Percentiles rank a stretch among this genome's conserved stretches.
phyloP scores from a whole-genome alignment of 495 filamentous ascomycete genomes.

The Penicillium paxilli region DNA sequence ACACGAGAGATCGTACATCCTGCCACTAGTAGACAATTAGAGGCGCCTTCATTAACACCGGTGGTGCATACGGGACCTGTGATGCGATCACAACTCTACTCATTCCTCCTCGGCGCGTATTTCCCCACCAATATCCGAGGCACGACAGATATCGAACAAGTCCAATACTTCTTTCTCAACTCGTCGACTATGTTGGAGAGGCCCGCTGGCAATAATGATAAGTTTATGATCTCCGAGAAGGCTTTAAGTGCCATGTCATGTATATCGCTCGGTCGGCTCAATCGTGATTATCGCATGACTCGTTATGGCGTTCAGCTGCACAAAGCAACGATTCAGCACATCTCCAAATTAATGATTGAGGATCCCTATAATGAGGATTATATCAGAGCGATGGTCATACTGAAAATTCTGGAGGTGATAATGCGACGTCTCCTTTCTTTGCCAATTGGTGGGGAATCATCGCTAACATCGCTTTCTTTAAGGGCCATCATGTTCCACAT shows the following conservation, averaged over 20 bases:
- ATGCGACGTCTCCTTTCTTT: not conserved
- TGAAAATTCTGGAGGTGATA: not conserved
- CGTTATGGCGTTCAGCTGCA: not conserved
- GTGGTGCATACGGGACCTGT: not conserved
- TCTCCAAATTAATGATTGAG: not conserved
- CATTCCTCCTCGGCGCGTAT: not conserved
- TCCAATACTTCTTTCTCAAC: conserved; percentile 1
- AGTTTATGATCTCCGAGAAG: not conserved
- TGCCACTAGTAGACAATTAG: not conserved
- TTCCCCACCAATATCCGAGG: not conserved
- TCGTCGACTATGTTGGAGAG: not conserved
- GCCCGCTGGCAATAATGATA: not conserved
- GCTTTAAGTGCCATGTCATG: not conserved
- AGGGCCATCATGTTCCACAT: not conserved
- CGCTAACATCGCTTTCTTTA: not conserved
- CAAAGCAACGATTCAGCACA: not conserved
- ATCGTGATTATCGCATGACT: not conserved
- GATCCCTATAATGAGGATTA: conserved; percentile 1
- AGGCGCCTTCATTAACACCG: not conserved
- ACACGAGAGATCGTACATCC: not conserved
- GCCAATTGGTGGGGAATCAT: not conserved
- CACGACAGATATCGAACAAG: not conserved
- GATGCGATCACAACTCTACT: not conserved
- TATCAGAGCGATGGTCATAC: not conserved
- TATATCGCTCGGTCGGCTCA: not conserved